Evolutionary conservation across 2,329 filamentous ascomycete species (phyloP), one percentile per base, ranked within the genome.

Genomic region (Colletotrichum sp.): DNA sequence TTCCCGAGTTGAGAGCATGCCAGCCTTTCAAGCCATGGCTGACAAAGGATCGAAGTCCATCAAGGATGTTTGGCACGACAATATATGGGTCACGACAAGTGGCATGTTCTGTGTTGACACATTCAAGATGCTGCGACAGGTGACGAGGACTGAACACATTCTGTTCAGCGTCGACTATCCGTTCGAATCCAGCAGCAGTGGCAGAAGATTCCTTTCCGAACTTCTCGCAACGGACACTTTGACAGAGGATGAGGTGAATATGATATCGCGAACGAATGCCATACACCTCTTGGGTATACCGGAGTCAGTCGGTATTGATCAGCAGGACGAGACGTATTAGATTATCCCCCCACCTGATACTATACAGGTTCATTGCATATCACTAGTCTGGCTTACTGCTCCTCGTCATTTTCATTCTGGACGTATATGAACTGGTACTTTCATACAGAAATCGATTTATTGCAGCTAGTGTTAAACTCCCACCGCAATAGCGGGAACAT

Each of bases 161-260:
- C 4, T 52, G 43, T 52, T 52, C 43, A 21, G 43, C 0, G 43
- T 52, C 4, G 43, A 52, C 0, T 52, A 52, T 13, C 43, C 43
- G n/a, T 52, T 52, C 1, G 43, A 52, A 0, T 52, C 43, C 2
- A 52, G 43, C n/a, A 52, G 43, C 1, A 52, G 43, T 1, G n/a
- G 43, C 0, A 52, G 1, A 13, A 7, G 0, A 0, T 52, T 52
- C 1, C n/a, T 52, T 0, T 0, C n/a, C n/a, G 43, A 52, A 52
- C 43, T 52, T 52, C n/a, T 52, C 43, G 13, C n/a, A 52, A 52
- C 43, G 10, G 7, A 21, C 2, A 52, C n/a, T 7, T 0, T 52
- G 1, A 52, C 43, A 0, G 43, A 52, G 43, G 2, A 52, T 1
- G 43, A 52, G 43, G n/a, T 52, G 0, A n/a, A 52, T 0, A 21